Evolutionary conservation across 139 green algal species (phyloP), one percentile per base, ranked within the genome.

Genomic region (Pseudopediastrum boryanum): DNA sequence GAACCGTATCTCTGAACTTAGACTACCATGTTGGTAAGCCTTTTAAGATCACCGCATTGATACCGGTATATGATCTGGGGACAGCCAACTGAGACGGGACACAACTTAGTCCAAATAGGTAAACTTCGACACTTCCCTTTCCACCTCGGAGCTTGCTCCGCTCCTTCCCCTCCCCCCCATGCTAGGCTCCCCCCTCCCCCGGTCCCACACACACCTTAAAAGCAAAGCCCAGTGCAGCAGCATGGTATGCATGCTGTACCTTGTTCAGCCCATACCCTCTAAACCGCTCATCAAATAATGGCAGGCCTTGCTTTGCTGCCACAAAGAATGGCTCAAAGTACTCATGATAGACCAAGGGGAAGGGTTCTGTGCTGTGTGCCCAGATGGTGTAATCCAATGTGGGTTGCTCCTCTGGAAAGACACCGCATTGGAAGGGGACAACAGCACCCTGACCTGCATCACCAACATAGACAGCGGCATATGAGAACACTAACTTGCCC

Each of bases 191-290:
- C 31, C 75, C n/a, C n/a, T n/a, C n/a, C n/a, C n/a, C n/a, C n/a
- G n/a, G n/a, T n/a, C n/a, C n/a, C n/a, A n/a, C n/a, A n/a, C n/a
- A n/a, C n/a, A 86, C 83, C 73, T 72, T 39, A 51, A 87, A 84
- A 35, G 51, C 35, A 51, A 71, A 87, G 8, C 83, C 78, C 13
- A 73, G 41, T 0, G 42, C 33, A 0, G 51, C 35, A 48, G 71
- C 42, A 56, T 84, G 78, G 46, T 71, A 83, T 0, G 71, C 72
- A 31, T 83, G 74, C 79, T 88, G 83, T 35, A 86, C 77, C 77
- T 86, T 89, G 71, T 89, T 89, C 25, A 86, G 81, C 6, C 84
- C 80, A 50, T 89, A 89, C 3, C 84, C 84, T 23, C 77, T 70
- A 63, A 86, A 86, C 10, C 42, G 7, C 72, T 73, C 80, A 56